Evolutionary conservation across 2,329 filamentous ascomycete genomes (phyloP).

Genomic region (Zarea fungicola): DNA sequence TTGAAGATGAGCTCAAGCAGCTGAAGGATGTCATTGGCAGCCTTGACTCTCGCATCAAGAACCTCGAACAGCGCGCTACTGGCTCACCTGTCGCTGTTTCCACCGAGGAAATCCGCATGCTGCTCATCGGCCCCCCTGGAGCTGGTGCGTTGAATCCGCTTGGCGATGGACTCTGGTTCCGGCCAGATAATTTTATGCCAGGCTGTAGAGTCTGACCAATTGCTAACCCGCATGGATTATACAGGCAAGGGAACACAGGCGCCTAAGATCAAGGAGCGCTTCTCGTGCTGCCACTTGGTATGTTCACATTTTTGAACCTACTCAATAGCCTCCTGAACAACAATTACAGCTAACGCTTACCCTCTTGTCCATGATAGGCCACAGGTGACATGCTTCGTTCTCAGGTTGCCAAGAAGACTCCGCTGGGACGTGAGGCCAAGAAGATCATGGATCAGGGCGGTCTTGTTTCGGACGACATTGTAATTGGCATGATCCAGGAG

Average conservation of each 20-base stretch:
- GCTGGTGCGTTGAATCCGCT: constrained; percentile 63
- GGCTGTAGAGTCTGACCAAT: background rate
- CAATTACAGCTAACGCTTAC: constrained; percentile 15
- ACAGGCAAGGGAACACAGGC: constrained; percentile 98
- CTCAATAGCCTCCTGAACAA: background rate
- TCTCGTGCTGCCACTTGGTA: constrained; percentile 95
- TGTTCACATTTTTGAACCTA: constrained; percentile 26
- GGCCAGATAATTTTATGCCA: constrained; percentile 16
- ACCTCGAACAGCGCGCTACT: constrained; percentile 71
- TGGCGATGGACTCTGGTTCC: constrained; percentile 6
- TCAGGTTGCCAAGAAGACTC: constrained; percentile 95
- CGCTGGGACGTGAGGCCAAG: constrained; percentile 92
- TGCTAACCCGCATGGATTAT: constrained; percentile 14
- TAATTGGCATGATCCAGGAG: constrained; percentile 99
- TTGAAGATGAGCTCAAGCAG: constrained; percentile 78
- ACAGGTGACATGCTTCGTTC: constrained; percentile 99
- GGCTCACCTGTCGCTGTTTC: constrained; percentile 46
- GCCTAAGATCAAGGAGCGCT: constrained; percentile 96
- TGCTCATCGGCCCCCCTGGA: constrained; percentile 94
- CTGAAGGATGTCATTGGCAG: constrained; percentile 78
- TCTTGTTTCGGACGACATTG: constrained; percentile 96
- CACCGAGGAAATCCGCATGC: constrained; percentile 78
- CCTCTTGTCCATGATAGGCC: constrained; percentile 52
- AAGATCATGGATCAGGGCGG: constrained; percentile 99
- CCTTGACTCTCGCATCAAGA: constrained; percentile 80